Evolutionary conservation across 345 rosid species (phyloP).

Genomic region (Hevea brasiliensis): DNA sequence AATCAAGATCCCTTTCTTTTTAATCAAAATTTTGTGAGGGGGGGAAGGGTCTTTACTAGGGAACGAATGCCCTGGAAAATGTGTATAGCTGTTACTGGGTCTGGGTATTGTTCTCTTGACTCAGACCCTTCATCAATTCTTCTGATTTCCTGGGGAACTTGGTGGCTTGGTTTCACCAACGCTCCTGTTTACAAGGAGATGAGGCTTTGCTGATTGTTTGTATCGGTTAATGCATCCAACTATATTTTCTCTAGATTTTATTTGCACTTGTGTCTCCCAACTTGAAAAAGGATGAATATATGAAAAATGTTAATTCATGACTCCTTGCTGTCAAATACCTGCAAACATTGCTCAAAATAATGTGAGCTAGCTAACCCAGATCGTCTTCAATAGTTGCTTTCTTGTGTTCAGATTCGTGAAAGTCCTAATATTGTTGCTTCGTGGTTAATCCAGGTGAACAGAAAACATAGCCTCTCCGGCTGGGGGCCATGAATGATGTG

Average conservation of each 20-base stretch:
- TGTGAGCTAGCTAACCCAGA: too few species aligned
- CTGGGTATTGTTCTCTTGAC: background rate
- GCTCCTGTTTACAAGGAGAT: background rate
- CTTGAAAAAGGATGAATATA: background rate
- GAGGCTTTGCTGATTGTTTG: conserved; percentile 10
- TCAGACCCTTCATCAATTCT: conserved; percentile 13
- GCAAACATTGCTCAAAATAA: too few species aligned
- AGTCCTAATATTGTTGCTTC: too few species aligned
- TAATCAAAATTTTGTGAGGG: background rate
- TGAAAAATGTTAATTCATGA: too few species aligned
- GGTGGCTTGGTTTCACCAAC: conserved; percentile 2
- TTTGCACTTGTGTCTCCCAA: background rate
- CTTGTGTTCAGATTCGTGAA: too few species aligned
- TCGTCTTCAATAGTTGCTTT: too few species aligned
- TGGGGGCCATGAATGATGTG: too few species aligned
- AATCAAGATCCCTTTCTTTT: background rate
- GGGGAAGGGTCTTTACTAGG: conserved; percentile 1
- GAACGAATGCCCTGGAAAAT: conserved; percentile 11
- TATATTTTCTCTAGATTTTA: background rate
- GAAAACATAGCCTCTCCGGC: too few species aligned
- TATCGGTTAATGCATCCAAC: background rate
- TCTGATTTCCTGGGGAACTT: conserved; percentile 8
- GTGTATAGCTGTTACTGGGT: conserved; percentile 15
- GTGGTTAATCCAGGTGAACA: too few species aligned
- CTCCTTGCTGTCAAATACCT: too few species aligned